Conservation (phyloP, 2,329 filamentous ascomycete genomes). For the Aspergillus novoparasiticus region DNA sequence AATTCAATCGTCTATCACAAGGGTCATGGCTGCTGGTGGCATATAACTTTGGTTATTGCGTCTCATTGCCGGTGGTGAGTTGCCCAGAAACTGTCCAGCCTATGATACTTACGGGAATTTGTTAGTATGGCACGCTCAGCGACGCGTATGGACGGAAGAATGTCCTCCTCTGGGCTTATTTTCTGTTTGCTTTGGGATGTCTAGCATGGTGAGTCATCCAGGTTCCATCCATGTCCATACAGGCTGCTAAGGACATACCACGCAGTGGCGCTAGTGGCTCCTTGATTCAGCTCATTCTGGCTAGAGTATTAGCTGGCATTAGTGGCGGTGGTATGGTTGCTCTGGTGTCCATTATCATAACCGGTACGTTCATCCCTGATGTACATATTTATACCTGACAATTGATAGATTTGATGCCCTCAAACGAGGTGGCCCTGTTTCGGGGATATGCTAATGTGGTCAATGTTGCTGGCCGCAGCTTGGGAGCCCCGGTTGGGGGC, state of each 20-base stretch:
- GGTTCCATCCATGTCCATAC: accelerated
- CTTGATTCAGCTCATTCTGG: conserved; percentile 33
- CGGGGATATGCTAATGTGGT: conserved; percentile 51
- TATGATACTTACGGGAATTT: not conserved
- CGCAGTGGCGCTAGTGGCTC: conserved; percentile 6
- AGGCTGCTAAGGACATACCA: not conserved
- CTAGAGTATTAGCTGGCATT: conserved; percentile 37
- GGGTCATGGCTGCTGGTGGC: conserved; percentile 48
- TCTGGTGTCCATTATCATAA: conserved; percentile 46
- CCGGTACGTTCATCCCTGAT: conserved; percentile 7
- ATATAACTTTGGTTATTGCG: conserved; percentile 46
- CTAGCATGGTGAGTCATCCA: conserved; percentile 21
- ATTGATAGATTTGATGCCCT: conserved; percentile 43
- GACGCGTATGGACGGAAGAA: conserved; percentile 49
- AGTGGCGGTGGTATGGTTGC: conserved; percentile 42
- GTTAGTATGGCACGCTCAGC: conserved; percentile 47
- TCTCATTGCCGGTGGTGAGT: conserved; percentile 38
- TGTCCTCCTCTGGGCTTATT: conserved; percentile 42
- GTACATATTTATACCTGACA: not conserved
- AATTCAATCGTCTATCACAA: conserved; percentile 44
- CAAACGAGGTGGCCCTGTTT: conserved; percentile 46
- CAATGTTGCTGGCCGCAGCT: conserved; percentile 45
- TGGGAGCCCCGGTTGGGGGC: conserved; percentile 71
- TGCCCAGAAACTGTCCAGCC: too few species aligned
- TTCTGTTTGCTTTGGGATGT: conserved; percentile 17